Percentiles rank a stretch among this genome's conserved stretches.
Conservation (phyloP, 2,329 filamentous ascomycete species). For the Alternaria sp. region DNA sequence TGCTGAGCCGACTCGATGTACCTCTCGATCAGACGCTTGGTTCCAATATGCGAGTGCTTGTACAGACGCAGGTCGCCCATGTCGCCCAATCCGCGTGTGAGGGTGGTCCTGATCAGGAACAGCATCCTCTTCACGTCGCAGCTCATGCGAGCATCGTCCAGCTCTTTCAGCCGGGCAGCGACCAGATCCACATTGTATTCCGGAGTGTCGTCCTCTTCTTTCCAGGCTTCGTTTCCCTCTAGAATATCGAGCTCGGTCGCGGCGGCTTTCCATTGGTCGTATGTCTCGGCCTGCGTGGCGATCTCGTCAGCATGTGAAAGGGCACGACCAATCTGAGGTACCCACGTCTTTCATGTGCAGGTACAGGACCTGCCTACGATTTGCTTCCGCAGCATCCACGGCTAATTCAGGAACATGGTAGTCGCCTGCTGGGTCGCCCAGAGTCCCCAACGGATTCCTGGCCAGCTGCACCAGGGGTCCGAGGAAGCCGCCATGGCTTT, state of each 20-base stretch:
- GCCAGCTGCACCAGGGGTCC: constrained; percentile 46
- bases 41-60: constrained; percentile 82
- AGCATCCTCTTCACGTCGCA: constrained; percentile 80
- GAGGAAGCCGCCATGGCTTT: constrained; percentile 42
- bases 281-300: constrained; percentile 65
- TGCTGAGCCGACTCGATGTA: constrained; percentile 82
- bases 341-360: constrained; percentile 70
- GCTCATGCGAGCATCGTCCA: constrained; percentile 75
- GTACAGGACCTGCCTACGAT: constrained; percentile 65
- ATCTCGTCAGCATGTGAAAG: constrained; percentile 37
- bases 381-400: constrained; percentile 13
- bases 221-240: constrained; percentile 84
- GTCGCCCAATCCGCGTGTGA: constrained; percentile 81
- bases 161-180: constrained; percentile 69
- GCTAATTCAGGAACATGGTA: constrained; percentile 22
- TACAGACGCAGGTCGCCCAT: constrained; percentile 87
- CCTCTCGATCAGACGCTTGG: constrained; percentile 83
- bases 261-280: constrained; percentile 75
- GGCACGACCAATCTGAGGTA: constrained; percentile 26
- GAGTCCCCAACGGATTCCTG: constrained; percentile 41
- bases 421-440: constrained; percentile 18
- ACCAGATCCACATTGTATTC: constrained; percentile 78
- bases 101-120: constrained; percentile 77
- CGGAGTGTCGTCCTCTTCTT: constrained; percentile 67
- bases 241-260: constrained; percentile 79